Percentiles rank a stretch among this genome's conserved stretches.
Conservation (phyloP, 805 yeast genomes). For the Lachancea sp. region DNA sequence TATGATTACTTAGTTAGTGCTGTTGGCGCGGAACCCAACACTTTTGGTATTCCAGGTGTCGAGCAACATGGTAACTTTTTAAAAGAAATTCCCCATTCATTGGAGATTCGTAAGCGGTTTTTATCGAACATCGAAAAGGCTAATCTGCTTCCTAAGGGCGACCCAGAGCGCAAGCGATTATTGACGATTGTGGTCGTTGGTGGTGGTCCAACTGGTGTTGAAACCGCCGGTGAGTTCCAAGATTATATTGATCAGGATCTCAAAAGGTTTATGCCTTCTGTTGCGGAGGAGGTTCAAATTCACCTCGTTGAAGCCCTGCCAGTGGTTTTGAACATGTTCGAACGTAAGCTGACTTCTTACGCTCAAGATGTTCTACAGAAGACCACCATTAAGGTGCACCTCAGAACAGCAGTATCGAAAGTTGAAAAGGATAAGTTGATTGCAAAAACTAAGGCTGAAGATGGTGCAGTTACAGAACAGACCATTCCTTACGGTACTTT, state of each 20-base stretch:
- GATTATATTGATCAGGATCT: constrained; percentile 91
- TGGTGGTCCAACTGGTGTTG: constrained; percentile 98
- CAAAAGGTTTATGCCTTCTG: constrained; percentile 79
- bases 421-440: constrained; percentile 68
- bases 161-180: constrained; percentile 77
- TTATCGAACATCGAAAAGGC: constrained; percentile 90
- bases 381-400: constrained; percentile 63
- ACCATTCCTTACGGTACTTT: constrained; percentile 81
- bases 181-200: constrained; percentile 88
- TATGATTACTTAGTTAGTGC: constrained; percentile 86
- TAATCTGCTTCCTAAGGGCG: constrained; percentile 68
- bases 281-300: constrained; percentile 77
- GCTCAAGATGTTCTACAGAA: constrained; percentile 39
- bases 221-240: constrained; percentile 92
- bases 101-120: constrained; percentile 69
- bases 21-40: constrained; percentile 91
- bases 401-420: constrained; percentile 83
- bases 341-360: constrained; percentile 38
- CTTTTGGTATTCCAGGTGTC: constrained; percentile 92
- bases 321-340: constrained; percentile 60
- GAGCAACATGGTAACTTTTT: constrained; percentile 75
- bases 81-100: constrained; percentile 85
- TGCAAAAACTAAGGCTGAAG: constrained; percentile 65
- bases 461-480: constrained; percentile 56
- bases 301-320: constrained; percentile 88